Evolutionary conservation across 2,329 filamentous ascomycete genomes (phyloP).

Genomic region (Metarhizium humberi): DNA sequence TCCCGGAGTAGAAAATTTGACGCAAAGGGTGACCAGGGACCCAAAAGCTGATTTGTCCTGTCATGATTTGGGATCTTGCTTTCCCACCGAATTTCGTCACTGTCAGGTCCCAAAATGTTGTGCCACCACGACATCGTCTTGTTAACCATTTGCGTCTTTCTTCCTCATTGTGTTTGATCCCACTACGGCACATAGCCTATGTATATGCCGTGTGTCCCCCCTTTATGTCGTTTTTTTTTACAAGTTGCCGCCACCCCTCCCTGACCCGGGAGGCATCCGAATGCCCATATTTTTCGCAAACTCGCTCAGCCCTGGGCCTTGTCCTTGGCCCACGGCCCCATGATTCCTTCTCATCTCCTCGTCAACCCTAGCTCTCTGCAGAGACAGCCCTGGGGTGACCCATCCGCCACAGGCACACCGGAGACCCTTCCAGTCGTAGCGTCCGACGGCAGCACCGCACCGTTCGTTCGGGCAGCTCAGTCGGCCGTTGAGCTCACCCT

Average conservation of each 20-base stretch:
- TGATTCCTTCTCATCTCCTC: constrained; percentile 36
- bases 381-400: constrained; percentile 83
- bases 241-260: constrained; percentile 26
- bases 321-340: constrained; percentile 6
- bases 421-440: constrained; percentile 95
- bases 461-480: constrained; percentile 71
- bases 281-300: constrained; percentile 32
- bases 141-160: too few species aligned
- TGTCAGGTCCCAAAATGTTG: too few species aligned
- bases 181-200: not conserved
- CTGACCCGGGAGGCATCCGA: constrained; percentile 42
- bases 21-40: too few species aligned
- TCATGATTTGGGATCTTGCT: too few species aligned
- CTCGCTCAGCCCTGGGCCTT: constrained; percentile 12
- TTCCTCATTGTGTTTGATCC: not conserved
- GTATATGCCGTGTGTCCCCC: not conserved
- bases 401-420: constrained; percentile 84
- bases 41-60: too few species aligned
- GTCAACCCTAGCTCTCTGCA: constrained; percentile 76
- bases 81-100: too few species aligned
- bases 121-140: too few species aligned
- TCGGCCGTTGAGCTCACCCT: constrained; percentile 73
- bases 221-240: constrained; percentile 10
- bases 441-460: constrained; percentile 76
- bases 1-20: too few species aligned